Conservation (phyloP, 352 stramenopile species). For the Bremia lactucae region DNA sequence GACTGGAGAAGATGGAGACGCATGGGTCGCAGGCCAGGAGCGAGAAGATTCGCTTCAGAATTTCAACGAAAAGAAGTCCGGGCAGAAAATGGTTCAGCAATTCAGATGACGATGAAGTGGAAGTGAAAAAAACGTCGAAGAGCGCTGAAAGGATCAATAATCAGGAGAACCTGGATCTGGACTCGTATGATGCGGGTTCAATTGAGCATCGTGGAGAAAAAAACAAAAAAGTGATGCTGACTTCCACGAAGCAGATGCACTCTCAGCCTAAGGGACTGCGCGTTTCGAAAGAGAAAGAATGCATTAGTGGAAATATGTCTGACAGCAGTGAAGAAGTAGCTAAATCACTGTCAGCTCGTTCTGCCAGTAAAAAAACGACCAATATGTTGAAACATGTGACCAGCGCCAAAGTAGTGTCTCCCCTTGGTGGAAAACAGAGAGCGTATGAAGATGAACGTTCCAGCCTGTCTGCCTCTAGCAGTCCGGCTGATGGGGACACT, state of each 20-base stretch:
- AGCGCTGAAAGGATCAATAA: conserved; percentile 8
- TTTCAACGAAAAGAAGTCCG: conserved; percentile 15
- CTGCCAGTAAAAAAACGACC: conserved; percentile 26
- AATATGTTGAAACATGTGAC: conserved; percentile 59
- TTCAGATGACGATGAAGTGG: conserved; percentile 30
- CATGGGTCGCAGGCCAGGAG: conserved; percentile 6
- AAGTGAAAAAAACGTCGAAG: conserved; percentile 9
- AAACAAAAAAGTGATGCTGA: background rate
- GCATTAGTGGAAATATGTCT: background rate
- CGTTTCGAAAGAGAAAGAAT: conserved; percentile 4
- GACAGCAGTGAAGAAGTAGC: conserved; percentile 4
- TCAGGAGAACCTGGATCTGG: conserved; percentile 17
- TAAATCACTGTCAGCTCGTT: conserved; percentile 8
- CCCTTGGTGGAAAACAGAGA: conserved; percentile 35
- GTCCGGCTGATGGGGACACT: background rate
- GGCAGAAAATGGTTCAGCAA: conserved; percentile 46
- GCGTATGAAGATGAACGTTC: conserved; percentile 2
- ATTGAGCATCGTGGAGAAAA: conserved; percentile 9
- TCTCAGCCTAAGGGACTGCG: conserved; percentile 15
- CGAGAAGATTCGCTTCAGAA: conserved; percentile 9
- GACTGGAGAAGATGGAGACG: conserved; percentile 8
- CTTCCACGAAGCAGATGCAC: conserved; percentile 4
- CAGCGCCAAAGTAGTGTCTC: conserved; percentile 54
- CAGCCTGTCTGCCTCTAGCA: conserved; percentile 1
- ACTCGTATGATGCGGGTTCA: conserved; percentile 17